phyloP scores from a whole-genome alignment of 768 basidiomycete genomes.

The Amanita jacksonii region DNA sequence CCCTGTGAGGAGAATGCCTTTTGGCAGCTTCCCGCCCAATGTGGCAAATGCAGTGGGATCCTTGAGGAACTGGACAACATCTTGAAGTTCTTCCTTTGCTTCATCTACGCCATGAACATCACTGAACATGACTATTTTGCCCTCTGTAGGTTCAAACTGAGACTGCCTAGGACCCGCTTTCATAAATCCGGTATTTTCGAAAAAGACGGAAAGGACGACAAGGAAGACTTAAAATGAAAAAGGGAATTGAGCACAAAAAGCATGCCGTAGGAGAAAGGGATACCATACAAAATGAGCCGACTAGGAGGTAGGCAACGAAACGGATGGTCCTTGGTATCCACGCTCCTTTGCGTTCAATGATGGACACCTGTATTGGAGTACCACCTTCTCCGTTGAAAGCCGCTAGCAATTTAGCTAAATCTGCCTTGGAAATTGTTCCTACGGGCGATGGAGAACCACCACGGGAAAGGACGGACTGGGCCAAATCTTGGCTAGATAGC shows the following conservation, averaged over 20 bases:
- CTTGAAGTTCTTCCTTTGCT: conserved; percentile 90
- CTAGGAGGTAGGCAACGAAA: conserved; percentile 45
- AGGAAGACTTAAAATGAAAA: conserved; percentile 50
- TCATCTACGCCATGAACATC: conserved; percentile 98
- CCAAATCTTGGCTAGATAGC: conserved; percentile 32
- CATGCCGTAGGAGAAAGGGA: neutral
- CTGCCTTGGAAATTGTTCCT: conserved; percentile 18
- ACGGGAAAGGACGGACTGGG: conserved; percentile 37
- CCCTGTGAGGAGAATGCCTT: conserved; percentile 89
- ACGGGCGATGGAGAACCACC: conserved; percentile 14
- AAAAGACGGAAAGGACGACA: conserved; percentile 77
- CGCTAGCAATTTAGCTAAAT: conserved; percentile 33
- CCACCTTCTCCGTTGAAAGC: conserved; percentile 32
- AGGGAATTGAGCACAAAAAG: neutral
- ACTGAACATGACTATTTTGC: conserved; percentile 79
- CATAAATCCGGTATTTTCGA: conserved; percentile 90
- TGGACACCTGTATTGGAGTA: conserved; percentile 71
- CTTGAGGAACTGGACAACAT: conserved; percentile 91
- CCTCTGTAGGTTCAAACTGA: conserved; percentile 77
- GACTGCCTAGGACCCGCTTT: conserved; percentile 76
- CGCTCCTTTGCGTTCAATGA: conserved; percentile 55
- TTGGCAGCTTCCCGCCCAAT: conserved; percentile 89
- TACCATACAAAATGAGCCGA: conserved; percentile 57
- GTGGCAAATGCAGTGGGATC: conserved; percentile 86
- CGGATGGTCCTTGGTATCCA: conserved; percentile 33